Percentiles rank a stretch among this genome's conserved stretches.
Conservation (phyloP, 495 filamentous ascomycete species). For the Apiosordaria backusii region DNA sequence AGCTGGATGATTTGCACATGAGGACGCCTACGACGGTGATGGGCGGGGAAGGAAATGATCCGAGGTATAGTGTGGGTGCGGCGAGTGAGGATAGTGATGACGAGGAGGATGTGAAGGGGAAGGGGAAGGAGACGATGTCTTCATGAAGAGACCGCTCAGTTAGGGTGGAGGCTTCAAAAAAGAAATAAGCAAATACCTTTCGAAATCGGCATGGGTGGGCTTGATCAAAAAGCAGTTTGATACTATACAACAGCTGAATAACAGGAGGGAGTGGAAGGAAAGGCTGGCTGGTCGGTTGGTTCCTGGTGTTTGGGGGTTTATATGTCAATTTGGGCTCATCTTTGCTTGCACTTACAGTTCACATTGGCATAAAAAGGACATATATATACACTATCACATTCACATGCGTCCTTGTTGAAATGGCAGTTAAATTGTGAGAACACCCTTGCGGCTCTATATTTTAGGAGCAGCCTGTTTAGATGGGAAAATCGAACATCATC, state of each 20-base stretch:
- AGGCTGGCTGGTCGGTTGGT: background rate
- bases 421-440: background rate
- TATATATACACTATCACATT: background rate
- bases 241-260: background rate
- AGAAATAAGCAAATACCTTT: too few species aligned
- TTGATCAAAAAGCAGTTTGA: background rate
- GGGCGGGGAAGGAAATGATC: conserved; percentile 23
- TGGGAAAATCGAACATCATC: too few species aligned
- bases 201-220: too few species aligned
- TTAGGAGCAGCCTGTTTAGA: too few species aligned
- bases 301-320: background rate
- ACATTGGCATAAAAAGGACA: background rate
- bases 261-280: background rate
- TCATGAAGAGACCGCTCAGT: background rate
- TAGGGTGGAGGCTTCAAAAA: too few species aligned
- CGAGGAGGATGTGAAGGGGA: conserved; percentile 30
- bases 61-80: conserved; percentile 56
- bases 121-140: conserved; percentile 13
- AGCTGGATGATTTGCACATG: conserved; percentile 71
- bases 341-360: background rate
- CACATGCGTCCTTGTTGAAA: background rate
- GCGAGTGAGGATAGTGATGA: conserved; percentile 54
- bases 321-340: background rate
- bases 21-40: conserved; percentile 33
- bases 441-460: background rate